Conservation (phyloP, 352 stramenopile genomes). For the Aphanomyces euteiches region DNA sequence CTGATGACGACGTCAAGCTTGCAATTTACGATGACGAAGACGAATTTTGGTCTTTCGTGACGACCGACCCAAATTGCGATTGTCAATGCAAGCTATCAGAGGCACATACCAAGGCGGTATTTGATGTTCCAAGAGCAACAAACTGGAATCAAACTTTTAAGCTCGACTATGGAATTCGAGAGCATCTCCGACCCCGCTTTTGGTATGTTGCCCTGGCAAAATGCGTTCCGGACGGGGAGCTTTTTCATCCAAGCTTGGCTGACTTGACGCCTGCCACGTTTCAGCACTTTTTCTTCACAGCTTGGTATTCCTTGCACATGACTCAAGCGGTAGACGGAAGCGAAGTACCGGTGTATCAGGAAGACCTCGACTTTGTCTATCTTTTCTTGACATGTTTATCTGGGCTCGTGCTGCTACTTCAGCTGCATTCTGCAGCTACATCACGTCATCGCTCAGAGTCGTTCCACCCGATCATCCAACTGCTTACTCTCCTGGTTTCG, state of each 20-base stretch:
- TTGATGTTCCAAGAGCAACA: slow-evolving; percentile 53
- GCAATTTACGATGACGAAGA: slow-evolving; percentile 77
- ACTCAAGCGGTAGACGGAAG: slow-evolving; percentile 49
- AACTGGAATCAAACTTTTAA: slow-evolving; percentile 49
- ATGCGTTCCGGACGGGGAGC: slow-evolving; percentile 60
- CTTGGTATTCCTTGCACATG: slow-evolving; percentile 78
- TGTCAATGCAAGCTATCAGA: slow-evolving; percentile 71
- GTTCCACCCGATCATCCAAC: slow-evolving; percentile 74
- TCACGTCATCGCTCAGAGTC: slow-evolving; percentile 54
- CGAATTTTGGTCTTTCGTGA: slow-evolving; percentile 77
- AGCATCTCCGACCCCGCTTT: slow-evolving; percentile 25
- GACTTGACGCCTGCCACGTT: slow-evolving; percentile 70
- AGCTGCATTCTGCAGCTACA: slow-evolving; percentile 43
- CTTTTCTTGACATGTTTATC: slow-evolving; percentile 47
- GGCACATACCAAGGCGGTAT: slow-evolving; percentile 61
- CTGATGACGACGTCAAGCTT: slow-evolving; percentile 57
- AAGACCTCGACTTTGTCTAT: slow-evolving; percentile 57
- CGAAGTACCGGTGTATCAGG: slow-evolving; percentile 64
- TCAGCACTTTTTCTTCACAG: slow-evolving; percentile 72
- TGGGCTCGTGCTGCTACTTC: slow-evolving; percentile 35
- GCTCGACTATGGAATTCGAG: slow-evolving; percentile 53
- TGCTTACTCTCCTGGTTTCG: slow-evolving; percentile 59
- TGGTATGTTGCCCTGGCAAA: slow-evolving; percentile 64
- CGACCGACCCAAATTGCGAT: slow-evolving; percentile 51
- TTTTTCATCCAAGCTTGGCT: slow-evolving; percentile 54